Evolutionary conservation across 345 rosid genomes (phyloP).

Genomic region (Punica granatum): DNA sequence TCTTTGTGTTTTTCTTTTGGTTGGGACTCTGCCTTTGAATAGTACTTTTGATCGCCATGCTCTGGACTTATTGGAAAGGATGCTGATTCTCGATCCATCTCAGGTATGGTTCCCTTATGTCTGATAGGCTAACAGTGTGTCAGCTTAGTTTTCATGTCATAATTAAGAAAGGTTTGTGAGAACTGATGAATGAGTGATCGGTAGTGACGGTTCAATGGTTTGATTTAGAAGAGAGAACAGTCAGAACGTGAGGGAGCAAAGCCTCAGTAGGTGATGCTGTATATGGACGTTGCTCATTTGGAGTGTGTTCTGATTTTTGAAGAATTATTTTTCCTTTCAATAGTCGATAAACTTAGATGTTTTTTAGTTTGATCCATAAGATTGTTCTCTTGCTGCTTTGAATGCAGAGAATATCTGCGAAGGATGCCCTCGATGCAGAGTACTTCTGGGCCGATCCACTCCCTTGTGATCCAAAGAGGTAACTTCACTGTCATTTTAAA

Average conservation of each 20-base stretch:
- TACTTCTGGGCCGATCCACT: slow-evolving; percentile 96
- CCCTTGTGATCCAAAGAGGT: slow-evolving; percentile 97
- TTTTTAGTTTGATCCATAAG: not conserved
- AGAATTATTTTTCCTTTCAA: no score
- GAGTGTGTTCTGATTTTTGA: not conserved
- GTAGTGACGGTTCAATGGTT: no score
- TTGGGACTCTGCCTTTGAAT: not conserved
- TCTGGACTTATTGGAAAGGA: slow-evolving; percentile 78
- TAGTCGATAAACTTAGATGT: no score
- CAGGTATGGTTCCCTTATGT: slow-evolving; percentile 41
- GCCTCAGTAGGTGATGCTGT: not conserved
- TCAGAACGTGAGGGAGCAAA: not conserved
- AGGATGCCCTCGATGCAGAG: slow-evolving; percentile 95
- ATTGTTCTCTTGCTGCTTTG: slow-evolving; percentile 1
- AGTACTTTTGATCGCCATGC: slow-evolving; percentile 83
- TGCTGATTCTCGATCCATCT: slow-evolving; percentile 84
- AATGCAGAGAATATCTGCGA: slow-evolving; percentile 79
- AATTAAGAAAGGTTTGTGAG: no score
- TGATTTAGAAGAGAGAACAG: not conserved
- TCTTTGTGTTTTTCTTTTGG: not conserved
- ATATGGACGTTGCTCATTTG: not conserved
- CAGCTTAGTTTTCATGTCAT: no score
- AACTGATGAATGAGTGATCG: no score
- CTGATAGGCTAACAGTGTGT: not conserved
- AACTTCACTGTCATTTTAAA: slow-evolving; percentile 5